phyloP scores from a whole-genome alignment of 179 eudicot species.

The Actinidia arguta region DNA sequence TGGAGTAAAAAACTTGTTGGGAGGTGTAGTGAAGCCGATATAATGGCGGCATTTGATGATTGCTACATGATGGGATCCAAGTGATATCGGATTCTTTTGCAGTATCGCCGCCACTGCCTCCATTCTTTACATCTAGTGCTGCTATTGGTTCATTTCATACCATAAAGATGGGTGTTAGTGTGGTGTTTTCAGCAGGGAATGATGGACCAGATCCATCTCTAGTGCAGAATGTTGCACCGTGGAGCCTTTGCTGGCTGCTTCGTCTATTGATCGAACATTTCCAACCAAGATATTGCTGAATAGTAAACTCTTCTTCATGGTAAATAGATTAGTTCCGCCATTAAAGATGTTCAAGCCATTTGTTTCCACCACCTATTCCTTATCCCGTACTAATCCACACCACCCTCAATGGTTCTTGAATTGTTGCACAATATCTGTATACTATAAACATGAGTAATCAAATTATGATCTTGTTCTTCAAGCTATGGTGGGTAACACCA shows the following conservation, averaged over 20 bases:
- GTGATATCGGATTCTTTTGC: constrained; percentile 55
- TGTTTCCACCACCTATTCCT: too few relatives aligned
- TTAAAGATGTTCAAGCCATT: too few relatives aligned
- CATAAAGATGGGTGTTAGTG: constrained; percentile 45
- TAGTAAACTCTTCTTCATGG: too few relatives aligned
- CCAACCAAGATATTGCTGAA: too few relatives aligned
- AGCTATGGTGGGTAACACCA: background rate
- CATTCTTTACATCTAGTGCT: constrained; percentile 24
- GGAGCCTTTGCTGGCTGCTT: constrained; percentile 60
- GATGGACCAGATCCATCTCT: constrained; percentile 45
- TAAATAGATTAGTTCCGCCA: too few relatives aligned
- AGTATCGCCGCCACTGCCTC: constrained; percentile 28
- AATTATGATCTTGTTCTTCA: too few relatives aligned
- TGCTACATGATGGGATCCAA: constrained; percentile 46
- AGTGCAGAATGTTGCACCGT: constrained; percentile 54
- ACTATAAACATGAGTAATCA: too few relatives aligned
- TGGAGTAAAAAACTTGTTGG: constrained; percentile 37
- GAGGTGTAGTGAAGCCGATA: constrained; percentile 41
- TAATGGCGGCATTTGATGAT: constrained; percentile 47
- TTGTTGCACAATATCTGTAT: too few relatives aligned
- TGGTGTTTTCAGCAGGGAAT: constrained; percentile 61
- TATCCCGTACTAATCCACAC: too few relatives aligned
- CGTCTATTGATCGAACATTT: constrained; percentile 11
- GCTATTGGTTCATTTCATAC: constrained; percentile 66
- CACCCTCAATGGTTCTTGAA: too few relatives aligned